Conservation (phyloP, 345 rosid species). For the Geranium rotundifolium region DNA sequence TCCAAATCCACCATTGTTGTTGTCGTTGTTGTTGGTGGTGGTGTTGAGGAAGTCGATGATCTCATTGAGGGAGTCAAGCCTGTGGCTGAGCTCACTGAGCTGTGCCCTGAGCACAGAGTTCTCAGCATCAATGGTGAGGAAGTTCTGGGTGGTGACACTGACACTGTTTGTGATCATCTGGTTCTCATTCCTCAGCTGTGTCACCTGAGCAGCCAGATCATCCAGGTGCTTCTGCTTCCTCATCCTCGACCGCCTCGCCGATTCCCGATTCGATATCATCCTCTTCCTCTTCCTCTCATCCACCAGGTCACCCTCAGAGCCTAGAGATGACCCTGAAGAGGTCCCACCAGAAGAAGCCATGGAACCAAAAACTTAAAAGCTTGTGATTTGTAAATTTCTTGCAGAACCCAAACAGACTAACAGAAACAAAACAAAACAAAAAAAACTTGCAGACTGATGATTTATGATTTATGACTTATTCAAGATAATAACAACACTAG, state of each 20-base stretch:
- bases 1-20: background rate
- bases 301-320: conserved; percentile 53
- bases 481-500: background rate
- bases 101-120: conserved; percentile 74
- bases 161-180: conserved; percentile 45
- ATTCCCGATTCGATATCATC: conserved; percentile 86
- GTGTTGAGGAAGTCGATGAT: conserved; percentile 37
- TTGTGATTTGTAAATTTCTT: no score
- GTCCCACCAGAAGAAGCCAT: conserved; percentile 56
- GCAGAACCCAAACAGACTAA: background rate
- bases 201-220: conserved; percentile 52
- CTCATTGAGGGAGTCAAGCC: conserved; percentile 61
- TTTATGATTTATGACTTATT: background rate
- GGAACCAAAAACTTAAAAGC: background rate
- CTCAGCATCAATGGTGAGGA: conserved; percentile 45
- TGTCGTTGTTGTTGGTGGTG: conserved; percentile 9
- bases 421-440: background rate
- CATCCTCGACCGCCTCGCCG: conserved; percentile 87
- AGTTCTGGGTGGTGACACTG: conserved; percentile 48
- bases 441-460: no score
- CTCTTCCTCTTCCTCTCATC: conserved; percentile 82
- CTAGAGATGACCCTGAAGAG: conserved; percentile 50
- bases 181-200: conserved; percentile 43
- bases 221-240: conserved; percentile 81
- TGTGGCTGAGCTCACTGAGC: conserved; percentile 42